phyloP scores from a whole-genome alignment of 2,329 filamentous ascomycete species.

The Xylaria arbuscula region DNA sequence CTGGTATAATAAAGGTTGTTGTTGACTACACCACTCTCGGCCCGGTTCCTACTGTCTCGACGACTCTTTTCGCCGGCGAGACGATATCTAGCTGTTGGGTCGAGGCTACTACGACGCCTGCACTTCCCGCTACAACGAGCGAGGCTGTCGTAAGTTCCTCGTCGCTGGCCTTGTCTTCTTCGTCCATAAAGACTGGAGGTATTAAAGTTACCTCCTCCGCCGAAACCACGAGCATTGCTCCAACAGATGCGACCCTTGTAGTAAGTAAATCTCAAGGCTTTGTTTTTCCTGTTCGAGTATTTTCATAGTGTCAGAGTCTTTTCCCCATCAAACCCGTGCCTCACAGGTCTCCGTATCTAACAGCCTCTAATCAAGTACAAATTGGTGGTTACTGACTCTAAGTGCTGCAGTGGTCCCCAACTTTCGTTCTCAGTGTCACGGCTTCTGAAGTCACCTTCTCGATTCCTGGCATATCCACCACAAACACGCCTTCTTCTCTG shows the following conservation, averaged over 20 bases:
- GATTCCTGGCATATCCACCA: constrained; percentile 5
- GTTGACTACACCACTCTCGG: constrained; percentile 34
- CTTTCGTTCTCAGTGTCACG: constrained; percentile 11
- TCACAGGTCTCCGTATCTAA: background rate
- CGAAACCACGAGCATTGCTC: background rate
- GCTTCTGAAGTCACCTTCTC: constrained; percentile 19
- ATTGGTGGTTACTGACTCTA: background rate
- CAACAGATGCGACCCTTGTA: constrained; percentile 5
- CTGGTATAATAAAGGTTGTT: constrained; percentile 26
- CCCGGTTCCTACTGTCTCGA: constrained; percentile 36
- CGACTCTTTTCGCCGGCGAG: constrained; percentile 27
- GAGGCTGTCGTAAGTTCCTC: background rate
- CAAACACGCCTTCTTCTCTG: constrained; percentile 2
- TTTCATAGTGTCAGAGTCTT: background rate
- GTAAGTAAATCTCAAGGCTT: background rate
- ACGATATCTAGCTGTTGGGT: constrained; percentile 28
- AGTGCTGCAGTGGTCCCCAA: constrained; percentile 15
- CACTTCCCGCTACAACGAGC: constrained; percentile 13
- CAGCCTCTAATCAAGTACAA: background rate
- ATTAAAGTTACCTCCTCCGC: background rate
- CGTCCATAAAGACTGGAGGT: constrained; percentile 7
- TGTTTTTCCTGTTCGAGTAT: background rate
- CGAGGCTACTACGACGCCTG: constrained; percentile 8
- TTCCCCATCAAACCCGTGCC: background rate
- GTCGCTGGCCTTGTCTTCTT: background rate